Evolutionary conservation across 208 protist species (phyloP).

Genomic region (Wallacemonas sp.): DNA sequence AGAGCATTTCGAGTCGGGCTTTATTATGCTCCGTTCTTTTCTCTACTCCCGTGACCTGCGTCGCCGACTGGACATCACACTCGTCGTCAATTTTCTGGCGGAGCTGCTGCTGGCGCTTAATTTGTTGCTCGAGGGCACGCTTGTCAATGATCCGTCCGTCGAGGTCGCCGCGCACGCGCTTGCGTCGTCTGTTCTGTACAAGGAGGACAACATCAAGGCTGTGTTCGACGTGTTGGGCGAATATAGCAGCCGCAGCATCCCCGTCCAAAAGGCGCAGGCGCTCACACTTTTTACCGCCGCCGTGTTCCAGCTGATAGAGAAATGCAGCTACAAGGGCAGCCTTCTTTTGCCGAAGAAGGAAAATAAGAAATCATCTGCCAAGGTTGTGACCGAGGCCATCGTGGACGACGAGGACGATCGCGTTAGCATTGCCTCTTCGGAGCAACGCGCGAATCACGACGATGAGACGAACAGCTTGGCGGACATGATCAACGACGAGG

Average conservation of each 20-base stretch:
- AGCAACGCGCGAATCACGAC: slow-evolving; percentile 34
- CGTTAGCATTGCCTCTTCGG: slow-evolving; percentile 35
- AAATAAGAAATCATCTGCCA: slow-evolving; percentile 29
- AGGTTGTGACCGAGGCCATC: slow-evolving; percentile 17
- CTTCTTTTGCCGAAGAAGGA: slow-evolving; percentile 65
- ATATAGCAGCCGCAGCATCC: slow-evolving; percentile 40
- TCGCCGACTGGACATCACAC: slow-evolving; percentile 51
- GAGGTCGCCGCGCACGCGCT: slow-evolving; percentile 77
- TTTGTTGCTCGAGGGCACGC: slow-evolving; percentile 70
- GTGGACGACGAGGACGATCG: slow-evolving; percentile 33
- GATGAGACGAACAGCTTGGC: slow-evolving; percentile 34
- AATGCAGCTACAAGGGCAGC: slow-evolving; percentile 80
- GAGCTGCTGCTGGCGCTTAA: slow-evolving; percentile 83
- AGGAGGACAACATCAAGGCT: slow-evolving; percentile 75
- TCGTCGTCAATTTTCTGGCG: slow-evolving; percentile 59
- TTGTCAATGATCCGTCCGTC: slow-evolving; percentile 61
- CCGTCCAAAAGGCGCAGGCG: slow-evolving; percentile 43
- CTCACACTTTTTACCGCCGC: slow-evolving; percentile 69
- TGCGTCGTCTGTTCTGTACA: slow-evolving; percentile 82
- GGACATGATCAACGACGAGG: slow-evolving; percentile 45
- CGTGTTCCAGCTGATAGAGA: slow-evolving; percentile 86
- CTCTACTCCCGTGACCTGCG: slow-evolving; percentile 66
- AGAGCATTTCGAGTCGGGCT: slow-evolving; percentile 66
- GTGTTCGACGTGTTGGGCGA: slow-evolving; percentile 70
- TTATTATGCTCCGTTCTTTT: slow-evolving; percentile 69